phyloP scores from a whole-genome alignment of 2,329 filamentous ascomycete species.

The Thermoascus crustaceus region DNA sequence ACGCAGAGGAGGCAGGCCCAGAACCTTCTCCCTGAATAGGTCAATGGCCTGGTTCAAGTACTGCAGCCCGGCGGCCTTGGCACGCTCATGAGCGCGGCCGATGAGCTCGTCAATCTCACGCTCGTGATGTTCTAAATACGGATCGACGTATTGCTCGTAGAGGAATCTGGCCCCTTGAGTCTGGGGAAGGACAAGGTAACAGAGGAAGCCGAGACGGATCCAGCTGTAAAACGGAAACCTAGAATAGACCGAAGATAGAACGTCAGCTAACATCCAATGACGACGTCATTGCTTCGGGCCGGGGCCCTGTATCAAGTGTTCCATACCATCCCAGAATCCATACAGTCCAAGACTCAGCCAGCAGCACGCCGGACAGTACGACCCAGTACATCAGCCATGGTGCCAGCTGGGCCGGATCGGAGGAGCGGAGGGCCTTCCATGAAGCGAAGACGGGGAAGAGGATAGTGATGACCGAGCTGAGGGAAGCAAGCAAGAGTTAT shows the following conservation, averaged over 20 bases:
- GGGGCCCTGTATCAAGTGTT: neutral
- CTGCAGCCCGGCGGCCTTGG: slow-evolving; percentile 66
- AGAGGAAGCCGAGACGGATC: slow-evolving; percentile 75
- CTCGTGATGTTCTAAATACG: slow-evolving; percentile 83
- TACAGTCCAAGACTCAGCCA: slow-evolving; percentile 78
- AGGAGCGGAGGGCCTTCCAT: slow-evolving; percentile 93
- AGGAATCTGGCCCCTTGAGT: slow-evolving; percentile 85
- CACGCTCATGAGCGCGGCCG: slow-evolving; percentile 66
- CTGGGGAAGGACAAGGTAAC: slow-evolving; percentile 94
- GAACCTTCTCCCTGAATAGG: slow-evolving; percentile 62
- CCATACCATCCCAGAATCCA: slow-evolving; percentile 74
- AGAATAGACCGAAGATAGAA: neutral
- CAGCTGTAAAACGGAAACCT: slow-evolving; percentile 92
- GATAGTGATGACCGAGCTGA: slow-evolving; percentile 75
- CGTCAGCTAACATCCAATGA: slow-evolving; percentile 3
- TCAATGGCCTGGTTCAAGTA: slow-evolving; percentile 67
- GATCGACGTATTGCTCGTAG: slow-evolving; percentile 78
- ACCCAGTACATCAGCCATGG: slow-evolving; percentile 99
- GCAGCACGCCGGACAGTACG: slow-evolving; percentile 70
- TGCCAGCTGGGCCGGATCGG: slow-evolving; percentile 77
- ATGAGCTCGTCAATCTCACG: slow-evolving; percentile 84
- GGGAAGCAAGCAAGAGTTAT: slow-evolving; percentile 17
- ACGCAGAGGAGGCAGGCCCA: slow-evolving; percentile 63
- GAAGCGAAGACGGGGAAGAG: slow-evolving; percentile 94
- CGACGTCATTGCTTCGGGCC: neutral